Conservation (phyloP, 1,139 yeast genomes). For the Geotrichum fermentans region DNA sequence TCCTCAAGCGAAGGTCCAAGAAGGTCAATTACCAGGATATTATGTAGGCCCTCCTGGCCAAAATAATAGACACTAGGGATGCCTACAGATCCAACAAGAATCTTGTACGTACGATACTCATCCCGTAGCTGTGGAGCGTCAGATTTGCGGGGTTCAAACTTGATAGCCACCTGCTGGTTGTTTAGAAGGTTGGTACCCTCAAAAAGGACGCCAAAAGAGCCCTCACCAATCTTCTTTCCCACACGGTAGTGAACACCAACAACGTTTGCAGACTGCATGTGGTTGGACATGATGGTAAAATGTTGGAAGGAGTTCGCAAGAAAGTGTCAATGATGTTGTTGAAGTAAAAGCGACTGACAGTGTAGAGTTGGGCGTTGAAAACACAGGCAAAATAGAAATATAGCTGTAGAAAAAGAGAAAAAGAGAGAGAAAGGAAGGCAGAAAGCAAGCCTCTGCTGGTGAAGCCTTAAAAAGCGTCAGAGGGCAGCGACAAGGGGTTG, state of each 20-base stretch:
- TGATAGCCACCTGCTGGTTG: slow-evolving; percentile 69
- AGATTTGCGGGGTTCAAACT: slow-evolving; percentile 85
- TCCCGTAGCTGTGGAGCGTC: slow-evolving; percentile 97
- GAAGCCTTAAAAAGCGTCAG: neutral
- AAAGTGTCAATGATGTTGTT: too few species aligned
- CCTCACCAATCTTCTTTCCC: slow-evolving; percentile 96
- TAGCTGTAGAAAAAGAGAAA: neutral
- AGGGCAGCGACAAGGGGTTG: neutral
- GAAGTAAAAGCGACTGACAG: too few species aligned
- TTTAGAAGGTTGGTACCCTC: slow-evolving; percentile 88
- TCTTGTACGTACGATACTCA: slow-evolving; percentile 89
- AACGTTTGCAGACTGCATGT: slow-evolving; percentile 43
- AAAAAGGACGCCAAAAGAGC: slow-evolving; percentile 94
- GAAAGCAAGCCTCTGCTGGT: neutral
- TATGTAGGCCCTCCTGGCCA: slow-evolving; percentile 96
- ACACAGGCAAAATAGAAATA: neutral
- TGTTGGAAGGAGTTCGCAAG: too few species aligned
- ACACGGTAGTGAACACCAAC: slow-evolving; percentile 84
- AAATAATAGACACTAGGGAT: slow-evolving; percentile 94
- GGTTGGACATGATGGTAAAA: slow-evolving; percentile 27
- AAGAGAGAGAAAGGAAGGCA: neutral
- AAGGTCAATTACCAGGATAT: slow-evolving; percentile 85
- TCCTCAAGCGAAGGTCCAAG: slow-evolving; percentile 95
- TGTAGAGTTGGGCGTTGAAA: neutral
- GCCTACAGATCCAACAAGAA: slow-evolving; percentile 74